Base-by-base conservation (phyloP, 176 grass and related monocot species). In the Zea mays region DNA sequence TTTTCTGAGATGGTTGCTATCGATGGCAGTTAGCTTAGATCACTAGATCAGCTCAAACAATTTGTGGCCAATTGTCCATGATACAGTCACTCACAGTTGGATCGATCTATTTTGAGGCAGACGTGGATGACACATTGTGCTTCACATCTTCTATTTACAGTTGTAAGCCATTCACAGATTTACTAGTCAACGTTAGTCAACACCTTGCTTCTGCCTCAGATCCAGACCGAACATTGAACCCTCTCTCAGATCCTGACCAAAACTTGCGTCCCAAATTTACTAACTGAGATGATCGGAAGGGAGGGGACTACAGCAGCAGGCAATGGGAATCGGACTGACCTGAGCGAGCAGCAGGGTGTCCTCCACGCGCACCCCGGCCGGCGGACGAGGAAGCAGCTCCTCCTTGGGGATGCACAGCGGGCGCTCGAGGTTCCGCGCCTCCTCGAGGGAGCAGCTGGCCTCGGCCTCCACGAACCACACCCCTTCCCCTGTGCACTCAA, bases 391-490 rank as follows among this genome's bases (percentile, higher is more conserved):
- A 39, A 96, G 70, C 43, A 96, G 78, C 71, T 96, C 88, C 74
- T 91, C 84, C 74, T 89, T 96, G 7, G 78, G 75, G 63, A 96
- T 77, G 86, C 84, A 76, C 3, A 96, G 86, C 19, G 92, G 92
- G 1, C 89, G 82, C 80, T 92, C 92, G 19, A 96, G 89, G 81
- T 78, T 75, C 45, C 90, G 84, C 50, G 88, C 84, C 41, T 89
- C 89, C 58, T 87, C 74, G 7, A 96, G 83, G n/a, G 69, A 54
- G 72, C 86, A 96, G 83, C 81, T 82, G 3, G 86, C 84, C 8
- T 79, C 69, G 4, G 92, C 89, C 84, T 96, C 86, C 11, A 96
- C 66, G 72, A 96, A 89, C 89, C 89, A 96, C 40, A 89, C 82
- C 5, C 92, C 92, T 37, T 96, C 84, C 3, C 89, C 81, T 1